phyloP scores from a whole-genome alignment of 345 rosid genomes.

The Syzygium oleosum region DNA sequence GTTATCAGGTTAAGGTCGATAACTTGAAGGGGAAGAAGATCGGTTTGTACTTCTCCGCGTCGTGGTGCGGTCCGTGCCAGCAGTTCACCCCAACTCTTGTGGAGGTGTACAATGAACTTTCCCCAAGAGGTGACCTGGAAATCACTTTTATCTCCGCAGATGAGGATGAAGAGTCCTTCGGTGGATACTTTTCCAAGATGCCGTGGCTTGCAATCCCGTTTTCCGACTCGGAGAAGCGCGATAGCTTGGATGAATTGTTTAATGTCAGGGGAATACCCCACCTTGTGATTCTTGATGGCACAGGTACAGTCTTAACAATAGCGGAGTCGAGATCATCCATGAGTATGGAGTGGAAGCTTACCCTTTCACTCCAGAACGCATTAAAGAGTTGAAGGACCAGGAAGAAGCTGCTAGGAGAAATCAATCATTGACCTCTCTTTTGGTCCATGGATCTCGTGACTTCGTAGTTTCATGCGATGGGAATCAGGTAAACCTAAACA shows the following conservation, averaged over 20 bases:
- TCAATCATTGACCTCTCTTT: slow-evolving; percentile 48
- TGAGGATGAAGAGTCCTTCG: slow-evolving; percentile 45
- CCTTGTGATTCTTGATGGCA: slow-evolving; percentile 57
- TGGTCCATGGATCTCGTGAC: slow-evolving; percentile 47
- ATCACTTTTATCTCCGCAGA: slow-evolving; percentile 48
- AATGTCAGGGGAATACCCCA: slow-evolving; percentile 63
- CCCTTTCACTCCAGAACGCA: slow-evolving; percentile 56
- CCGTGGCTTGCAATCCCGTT: slow-evolving; percentile 88
- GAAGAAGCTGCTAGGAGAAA: slow-evolving; percentile 50
- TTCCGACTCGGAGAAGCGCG: slow-evolving; percentile 45
- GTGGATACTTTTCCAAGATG: slow-evolving; percentile 58
- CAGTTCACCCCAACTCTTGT: slow-evolving; percentile 51
- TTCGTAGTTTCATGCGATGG: slow-evolving; percentile 46
- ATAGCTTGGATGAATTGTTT: slow-evolving; percentile 36
- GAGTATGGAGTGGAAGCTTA: slow-evolving; percentile 57
- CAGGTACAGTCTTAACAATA: slow-evolving; percentile 32
- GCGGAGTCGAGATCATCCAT: slow-evolving; percentile 38
- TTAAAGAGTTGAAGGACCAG: slow-evolving; percentile 47
- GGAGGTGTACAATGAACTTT: slow-evolving; percentile 48
- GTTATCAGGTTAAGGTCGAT: slow-evolving; percentile 49
- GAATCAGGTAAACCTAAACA: slow-evolving; percentile 27
- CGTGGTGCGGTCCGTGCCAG: slow-evolving; percentile 79
- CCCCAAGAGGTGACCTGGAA: slow-evolving; percentile 44
- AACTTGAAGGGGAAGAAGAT: slow-evolving; percentile 66
- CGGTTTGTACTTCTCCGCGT: slow-evolving; percentile 75